Evolutionary conservation across 2,329 filamentous ascomycete genomes (phyloP), one percentile per base, ranked within the genome.

Genomic region (Diaporthe australafricana): DNA sequence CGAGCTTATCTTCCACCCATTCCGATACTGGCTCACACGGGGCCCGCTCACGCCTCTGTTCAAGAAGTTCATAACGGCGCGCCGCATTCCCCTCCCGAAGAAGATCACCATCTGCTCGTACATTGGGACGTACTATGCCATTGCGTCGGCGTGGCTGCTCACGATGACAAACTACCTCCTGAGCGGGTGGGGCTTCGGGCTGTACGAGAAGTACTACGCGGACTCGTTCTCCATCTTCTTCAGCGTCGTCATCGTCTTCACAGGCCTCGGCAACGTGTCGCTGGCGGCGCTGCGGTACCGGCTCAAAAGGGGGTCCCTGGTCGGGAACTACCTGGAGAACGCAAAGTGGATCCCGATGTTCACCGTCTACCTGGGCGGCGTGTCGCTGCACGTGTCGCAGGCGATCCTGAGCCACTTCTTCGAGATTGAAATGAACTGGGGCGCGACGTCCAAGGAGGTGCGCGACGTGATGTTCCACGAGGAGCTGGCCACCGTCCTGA

Each of bases 1-100:
- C 80, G 93, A 95, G 83, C 86, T 95, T 72, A 86, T 96, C 22
- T 94, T 94, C 84, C 86, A 93, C 76, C 92, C 92, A 0, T 80
- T 94, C 48, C 83, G 87, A 65, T 83, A 86, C 74, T 94, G 92
- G 92, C 75, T 87, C 38, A 86, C 83, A 75, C 85, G 85, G 45
- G 90, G 91, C 0, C 91, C 91, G 0, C 90, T 93, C 75, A 93
- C 92, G 0, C 85, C 86, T 3, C 86, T 93, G 7, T 93, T 93
- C 83, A 82, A 84, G 70, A 83, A 82, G 38, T 92, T 92, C 79
- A 79, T 93, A 45, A 82, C 82, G 74, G 90, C 87, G 72, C 22
- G 48, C n/a, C 88, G 88, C 77, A 92, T 93, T 47, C 76, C 75
- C 2, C 71, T 79, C 12, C 73, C 76, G 52, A 90, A 77, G 60